These are phyloP conservation scores for Hypomontagnella submonticulosa DNA, from an alignment of 495 filamentous ascomycete genomes.

Conservation along the genomic window DNA sequence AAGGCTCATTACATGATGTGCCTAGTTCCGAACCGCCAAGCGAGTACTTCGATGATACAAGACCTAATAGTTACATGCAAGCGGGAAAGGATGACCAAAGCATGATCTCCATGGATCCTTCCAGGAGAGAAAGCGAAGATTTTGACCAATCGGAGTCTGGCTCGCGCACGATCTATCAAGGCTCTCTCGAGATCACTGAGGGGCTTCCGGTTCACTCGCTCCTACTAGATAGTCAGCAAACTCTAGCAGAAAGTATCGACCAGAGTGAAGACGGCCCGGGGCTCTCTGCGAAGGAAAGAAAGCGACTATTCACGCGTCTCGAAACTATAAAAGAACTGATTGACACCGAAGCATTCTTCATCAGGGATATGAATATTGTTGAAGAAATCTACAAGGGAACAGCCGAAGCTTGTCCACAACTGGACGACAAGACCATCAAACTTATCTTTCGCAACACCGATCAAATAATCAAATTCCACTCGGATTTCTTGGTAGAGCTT, in stretches of 20 bases:
- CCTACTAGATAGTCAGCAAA: slow-evolving; percentile 43
- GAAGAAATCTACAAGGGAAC: slow-evolving; percentile 98
- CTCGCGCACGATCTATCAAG: slow-evolving; percentile 50
- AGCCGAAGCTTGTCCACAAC: slow-evolving; percentile 78
- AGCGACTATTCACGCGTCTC: slow-evolving; percentile 69
- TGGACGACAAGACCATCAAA: slow-evolving; percentile 86
- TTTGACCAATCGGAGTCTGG: slow-evolving; percentile 44
- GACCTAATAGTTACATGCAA: slow-evolving; percentile 55
- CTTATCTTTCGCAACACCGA: slow-evolving; percentile 90
- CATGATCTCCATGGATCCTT: slow-evolving; percentile 40
- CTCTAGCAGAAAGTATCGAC: slow-evolving; percentile 44
- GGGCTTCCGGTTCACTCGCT: slow-evolving; percentile 36
- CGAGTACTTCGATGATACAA: slow-evolving; percentile 55
- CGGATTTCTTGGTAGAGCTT: slow-evolving; percentile 77
- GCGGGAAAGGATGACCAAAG: slow-evolving; percentile 46
- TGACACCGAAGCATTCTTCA: slow-evolving; percentile 88
- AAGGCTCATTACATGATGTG: slow-evolving; percentile 35
- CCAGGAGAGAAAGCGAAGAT: slow-evolving; percentile 50
- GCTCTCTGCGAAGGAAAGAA: slow-evolving; percentile 53
- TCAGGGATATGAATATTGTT: slow-evolving; percentile 93
- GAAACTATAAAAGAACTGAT: slow-evolving; percentile 89
- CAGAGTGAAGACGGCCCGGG: slow-evolving; percentile 37
- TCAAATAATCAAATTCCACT: slow-evolving; percentile 85
- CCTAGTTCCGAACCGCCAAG: slow-evolving; percentile 45
- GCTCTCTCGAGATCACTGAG: slow-evolving; percentile 51